Percentiles rank a stretch among this genome's conserved stretches.
phyloP scores from a whole-genome alignment of 306 rosid species.

The Cucurbita argyrosperma region DNA sequence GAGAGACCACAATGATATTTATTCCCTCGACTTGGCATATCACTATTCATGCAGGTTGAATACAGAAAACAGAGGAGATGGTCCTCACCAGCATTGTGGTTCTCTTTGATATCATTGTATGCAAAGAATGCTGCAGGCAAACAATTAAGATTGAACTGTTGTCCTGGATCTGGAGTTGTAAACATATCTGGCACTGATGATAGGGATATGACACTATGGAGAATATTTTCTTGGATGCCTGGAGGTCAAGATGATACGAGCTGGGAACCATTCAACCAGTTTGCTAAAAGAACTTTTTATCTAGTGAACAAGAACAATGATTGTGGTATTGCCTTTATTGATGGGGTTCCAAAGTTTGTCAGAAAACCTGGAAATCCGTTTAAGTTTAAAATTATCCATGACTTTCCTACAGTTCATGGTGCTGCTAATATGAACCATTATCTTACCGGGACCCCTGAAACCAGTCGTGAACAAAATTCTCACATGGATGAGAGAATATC shows the following conservation, averaged over 20 bases:
- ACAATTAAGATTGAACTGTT: constrained; percentile 58
- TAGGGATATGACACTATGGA: constrained; percentile 52
- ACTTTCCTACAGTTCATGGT: constrained; percentile 25
- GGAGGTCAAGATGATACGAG: constrained; percentile 38
- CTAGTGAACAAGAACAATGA: constrained; percentile 66
- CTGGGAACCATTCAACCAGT: constrained; percentile 49
- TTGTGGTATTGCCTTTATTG: constrained; percentile 69
- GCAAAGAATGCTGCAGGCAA: constrained; percentile 63
- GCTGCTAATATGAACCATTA: constrained; percentile 17
- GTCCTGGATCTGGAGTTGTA: constrained; percentile 62
- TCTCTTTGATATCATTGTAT: constrained; percentile 68
- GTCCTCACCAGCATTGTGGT: constrained; percentile 56
- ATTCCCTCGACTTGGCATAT: not conserved
- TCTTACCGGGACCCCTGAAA: constrained; percentile 25
- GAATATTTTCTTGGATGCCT: constrained; percentile 26
- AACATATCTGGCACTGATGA: constrained; percentile 52
- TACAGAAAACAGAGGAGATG: constrained; percentile 29
- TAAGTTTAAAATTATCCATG: constrained; percentile 64
- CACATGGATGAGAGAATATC: constrained; percentile 19
- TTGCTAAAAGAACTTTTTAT: constrained; percentile 41
- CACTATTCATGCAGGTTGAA: constrained; percentile 42
- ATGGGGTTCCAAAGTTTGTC: constrained; percentile 71
- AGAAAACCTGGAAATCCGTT: constrained; percentile 81
- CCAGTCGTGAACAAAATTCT: constrained; percentile 17
- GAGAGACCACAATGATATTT: not conserved